A percentile compares a stretch with the other conserved stretches of the same genome.
Conservation (phyloP, 2,329 filamentous ascomycete species). For the Fusarium udum region DNA sequence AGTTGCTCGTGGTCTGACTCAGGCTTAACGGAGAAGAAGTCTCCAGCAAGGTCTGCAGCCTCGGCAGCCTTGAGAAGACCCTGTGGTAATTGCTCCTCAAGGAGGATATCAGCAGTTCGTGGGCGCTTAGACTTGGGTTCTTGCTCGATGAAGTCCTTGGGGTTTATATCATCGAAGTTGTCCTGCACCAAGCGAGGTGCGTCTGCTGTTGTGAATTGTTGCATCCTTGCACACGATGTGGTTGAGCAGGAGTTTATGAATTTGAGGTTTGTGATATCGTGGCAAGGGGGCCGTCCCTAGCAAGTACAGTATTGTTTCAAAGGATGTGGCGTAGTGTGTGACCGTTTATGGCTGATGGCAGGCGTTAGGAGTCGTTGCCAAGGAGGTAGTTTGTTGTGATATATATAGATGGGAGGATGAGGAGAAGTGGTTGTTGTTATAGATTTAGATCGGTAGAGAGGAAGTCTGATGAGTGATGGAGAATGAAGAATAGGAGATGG, state of each 20-base stretch:
- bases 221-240: slow-evolving; percentile 42
- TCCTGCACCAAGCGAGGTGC: slow-evolving; percentile 4
- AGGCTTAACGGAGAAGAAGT: slow-evolving; percentile 43
- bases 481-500: slow-evolving; percentile 17
- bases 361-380: slow-evolving; percentile 5
- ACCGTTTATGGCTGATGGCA: slow-evolving; percentile 1
- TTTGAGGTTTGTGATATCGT: slow-evolving; percentile 33
- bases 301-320: slow-evolving; percentile 18
- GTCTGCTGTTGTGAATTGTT: slow-evolving; percentile 34
- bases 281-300: slow-evolving; percentile 42
- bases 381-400: slow-evolving; percentile 1
- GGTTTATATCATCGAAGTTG: slow-evolving; percentile 18
- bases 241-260: neutral
- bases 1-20: slow-evolving; percentile 42
- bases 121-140: slow-evolving; percentile 30
- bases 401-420: neutral
- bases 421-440: neutral
- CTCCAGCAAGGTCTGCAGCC: slow-evolving; percentile 29
- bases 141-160: slow-evolving; percentile 4
- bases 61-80: slow-evolving; percentile 41
- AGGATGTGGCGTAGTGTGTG: slow-evolving; percentile 5
- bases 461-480: slow-evolving; percentile 1
- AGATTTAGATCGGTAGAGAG: neutral
- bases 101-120: slow-evolving; percentile 36
- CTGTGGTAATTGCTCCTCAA: slow-evolving; percentile 41